Conservation (phyloP, 345 rosid species). For the Psidium friedrichsthalianum region DNA sequence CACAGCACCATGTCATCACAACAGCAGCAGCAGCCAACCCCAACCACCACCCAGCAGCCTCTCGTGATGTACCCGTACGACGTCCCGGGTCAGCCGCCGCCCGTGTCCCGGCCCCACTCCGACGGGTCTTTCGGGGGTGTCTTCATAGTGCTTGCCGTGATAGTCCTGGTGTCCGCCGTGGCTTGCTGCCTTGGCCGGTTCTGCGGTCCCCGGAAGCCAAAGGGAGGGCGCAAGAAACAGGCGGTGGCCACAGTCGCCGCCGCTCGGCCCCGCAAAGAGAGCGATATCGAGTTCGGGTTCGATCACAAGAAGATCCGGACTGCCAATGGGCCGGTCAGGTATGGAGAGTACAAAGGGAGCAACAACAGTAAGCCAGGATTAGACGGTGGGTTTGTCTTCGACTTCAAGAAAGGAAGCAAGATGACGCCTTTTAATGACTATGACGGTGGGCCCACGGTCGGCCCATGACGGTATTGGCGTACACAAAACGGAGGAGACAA, state of each 20-base stretch:
- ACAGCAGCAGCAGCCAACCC: slow-evolving; percentile 2
- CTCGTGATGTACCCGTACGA: slow-evolving; percentile 41
- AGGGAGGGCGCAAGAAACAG: slow-evolving; percentile 1
- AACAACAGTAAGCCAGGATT: background rate
- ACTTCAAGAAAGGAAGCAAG: background rate
- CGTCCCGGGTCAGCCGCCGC: slow-evolving; percentile 17
- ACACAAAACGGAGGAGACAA: background rate
- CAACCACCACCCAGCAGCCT: slow-evolving; percentile 25
- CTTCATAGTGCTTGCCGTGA: slow-evolving; percentile 50
- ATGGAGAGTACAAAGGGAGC: background rate
- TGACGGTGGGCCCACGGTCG: background rate
- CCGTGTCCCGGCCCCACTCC: slow-evolving; percentile 30
- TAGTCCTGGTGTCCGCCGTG: slow-evolving; percentile 34
- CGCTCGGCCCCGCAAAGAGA: background rate
- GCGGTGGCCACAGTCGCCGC: background rate
- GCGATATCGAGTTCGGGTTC: slow-evolving; percentile 34
- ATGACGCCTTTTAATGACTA: background rate
- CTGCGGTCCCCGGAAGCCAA: slow-evolving; percentile 19
- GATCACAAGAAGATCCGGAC: slow-evolving; percentile 18
- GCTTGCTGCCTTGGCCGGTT: slow-evolving; percentile 55
- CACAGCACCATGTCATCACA: slow-evolving; percentile 9
- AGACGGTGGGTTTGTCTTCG: background rate
- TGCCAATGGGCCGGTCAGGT: background rate
- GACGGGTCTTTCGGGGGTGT: slow-evolving; percentile 63
- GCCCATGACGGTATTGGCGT: background rate